A percentile compares a stretch with the other conserved stretches of the same genome.
Evolutionary conservation across 1,284 basidiomycete genomes (phyloP).

Genomic region (Trichosporon inkin): DNA sequence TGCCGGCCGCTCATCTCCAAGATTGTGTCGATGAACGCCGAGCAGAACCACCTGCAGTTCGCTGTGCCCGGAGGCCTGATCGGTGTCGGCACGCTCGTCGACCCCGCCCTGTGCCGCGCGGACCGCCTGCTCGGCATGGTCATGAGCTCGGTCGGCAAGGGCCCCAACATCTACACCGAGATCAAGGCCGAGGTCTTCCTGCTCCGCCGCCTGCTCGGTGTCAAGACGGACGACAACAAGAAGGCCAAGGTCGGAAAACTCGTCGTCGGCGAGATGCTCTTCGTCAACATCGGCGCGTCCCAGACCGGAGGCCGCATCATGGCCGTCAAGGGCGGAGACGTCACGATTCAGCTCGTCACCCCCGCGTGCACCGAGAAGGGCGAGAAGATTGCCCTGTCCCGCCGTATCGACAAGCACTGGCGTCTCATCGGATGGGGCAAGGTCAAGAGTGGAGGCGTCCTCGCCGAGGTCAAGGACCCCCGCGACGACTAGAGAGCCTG

Average conservation of each 20-base stretch:
- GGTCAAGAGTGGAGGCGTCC: conserved; percentile 43
- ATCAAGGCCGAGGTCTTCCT: conserved; percentile 65
- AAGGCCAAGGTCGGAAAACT: conserved; percentile 91
- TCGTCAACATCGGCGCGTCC: conserved; percentile 91
- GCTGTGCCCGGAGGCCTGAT: conserved; percentile 97
- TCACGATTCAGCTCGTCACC: conserved; percentile 84
- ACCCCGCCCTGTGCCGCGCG: conserved; percentile 93
- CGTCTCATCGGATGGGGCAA: conserved; percentile 55
- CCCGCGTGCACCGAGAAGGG: conserved; percentile 91
- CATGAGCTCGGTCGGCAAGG: conserved; percentile 84
- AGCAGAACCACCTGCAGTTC: conserved; percentile 90
- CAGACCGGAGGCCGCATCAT: conserved; percentile 89
- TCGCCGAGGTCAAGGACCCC: conserved; percentile 42
- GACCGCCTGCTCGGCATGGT: conserved; percentile 97
- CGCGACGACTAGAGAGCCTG: conserved; percentile 8
- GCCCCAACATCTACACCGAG: conserved; percentile 88
- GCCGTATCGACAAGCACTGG: conserved; percentile 98
- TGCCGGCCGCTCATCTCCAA: conserved; percentile 91
- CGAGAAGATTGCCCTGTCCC: conserved; percentile 88
- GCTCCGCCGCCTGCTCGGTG: conserved; percentile 89
- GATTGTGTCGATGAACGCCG: conserved; percentile 87
- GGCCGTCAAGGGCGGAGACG: conserved; percentile 84
- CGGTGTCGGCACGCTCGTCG: conserved; percentile 94
- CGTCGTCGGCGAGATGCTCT: conserved; percentile 84
- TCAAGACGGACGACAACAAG: conserved; percentile 97